Evolutionary conservation across 164 flowering plant species (phyloP).

Genomic region (Sedum album): DNA sequence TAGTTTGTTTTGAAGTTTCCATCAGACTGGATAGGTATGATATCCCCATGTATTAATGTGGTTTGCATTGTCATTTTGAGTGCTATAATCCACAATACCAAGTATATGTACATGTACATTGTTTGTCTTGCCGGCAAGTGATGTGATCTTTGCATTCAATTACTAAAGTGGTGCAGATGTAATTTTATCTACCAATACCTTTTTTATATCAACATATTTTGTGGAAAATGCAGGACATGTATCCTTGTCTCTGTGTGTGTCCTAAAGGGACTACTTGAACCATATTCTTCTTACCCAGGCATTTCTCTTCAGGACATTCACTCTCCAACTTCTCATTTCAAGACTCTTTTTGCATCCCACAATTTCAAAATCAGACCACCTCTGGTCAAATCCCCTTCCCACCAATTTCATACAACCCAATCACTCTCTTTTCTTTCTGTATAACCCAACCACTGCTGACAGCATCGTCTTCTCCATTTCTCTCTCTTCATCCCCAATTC

Average conservation of each 20-base stretch:
- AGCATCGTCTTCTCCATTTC: background rate
- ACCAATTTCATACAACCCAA: background rate
- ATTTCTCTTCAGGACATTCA: background rate
- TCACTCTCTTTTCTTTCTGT: background rate
- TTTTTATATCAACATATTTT: no score
- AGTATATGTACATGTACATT: no score
- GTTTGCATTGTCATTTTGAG: background rate
- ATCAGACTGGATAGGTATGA: no score
- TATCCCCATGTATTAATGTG: background rate
- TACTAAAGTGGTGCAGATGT: no score
- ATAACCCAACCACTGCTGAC: background rate
- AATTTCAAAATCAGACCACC: slow-evolving; percentile 2
- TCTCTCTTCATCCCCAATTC: slow-evolving; percentile 2
- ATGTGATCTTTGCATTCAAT: no score
- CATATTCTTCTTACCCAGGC: background rate
- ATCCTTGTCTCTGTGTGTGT: no score
- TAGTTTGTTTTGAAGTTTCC: background rate
- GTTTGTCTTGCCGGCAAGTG: no score
- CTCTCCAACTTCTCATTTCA: background rate
- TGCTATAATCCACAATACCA: no score
- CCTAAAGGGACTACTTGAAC: background rate
- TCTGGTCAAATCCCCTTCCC: background rate
- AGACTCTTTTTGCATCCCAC: background rate
- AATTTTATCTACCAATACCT: no score
- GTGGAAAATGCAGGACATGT: no score